phyloP scores from a whole-genome alignment of 495 filamentous ascomycete species.

The Chlorociboria aeruginascens region DNA sequence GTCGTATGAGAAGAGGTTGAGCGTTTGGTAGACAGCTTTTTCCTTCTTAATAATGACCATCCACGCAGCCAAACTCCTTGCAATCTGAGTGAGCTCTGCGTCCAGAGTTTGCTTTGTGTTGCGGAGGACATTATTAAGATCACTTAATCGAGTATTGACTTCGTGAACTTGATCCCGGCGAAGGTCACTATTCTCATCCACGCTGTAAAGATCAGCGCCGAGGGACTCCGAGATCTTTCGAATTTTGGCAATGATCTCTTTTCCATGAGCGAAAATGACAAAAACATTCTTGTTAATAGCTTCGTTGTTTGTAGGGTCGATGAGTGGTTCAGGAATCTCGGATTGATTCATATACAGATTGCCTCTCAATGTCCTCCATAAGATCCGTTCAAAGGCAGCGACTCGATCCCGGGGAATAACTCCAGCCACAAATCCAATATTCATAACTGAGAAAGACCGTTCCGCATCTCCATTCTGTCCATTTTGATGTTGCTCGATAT shows the following conservation, averaged over 20 bases:
- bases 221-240: conserved; percentile 97
- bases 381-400: conserved; percentile 88
- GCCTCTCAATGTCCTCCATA: conserved; percentile 92
- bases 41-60: conserved; percentile 96
- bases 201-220: conserved; percentile 86
- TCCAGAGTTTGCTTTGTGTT: conserved; percentile 96
- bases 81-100: conserved; percentile 86
- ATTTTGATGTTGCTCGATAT: conserved; percentile 66
- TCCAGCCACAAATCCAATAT: conserved; percentile 99
- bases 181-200: conserved; percentile 93
- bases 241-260: conserved; percentile 96
- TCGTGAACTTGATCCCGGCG: conserved; percentile 91
- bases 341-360: conserved; percentile 99
- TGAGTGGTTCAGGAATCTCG: conserved; percentile 88
- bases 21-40: conserved; percentile 92
- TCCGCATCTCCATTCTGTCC: conserved; percentile 64
- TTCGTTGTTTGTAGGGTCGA: conserved; percentile 87
- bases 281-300: conserved; percentile 93
- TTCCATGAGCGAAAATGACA: conserved; percentile 97
- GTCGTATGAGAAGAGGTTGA: conserved; percentile 95
- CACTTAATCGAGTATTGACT: conserved; percentile 82
- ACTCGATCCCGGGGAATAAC: conserved; percentile 91
- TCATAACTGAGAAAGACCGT: conserved; percentile 87
- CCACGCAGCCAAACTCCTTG: conserved; percentile 81
- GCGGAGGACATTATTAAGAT: conserved; percentile 78